Evolutionary conservation across 805 yeast genomes (phyloP), one percentile per base, ranked within the genome.

Genomic region (Komagataella ulmi): DNA sequence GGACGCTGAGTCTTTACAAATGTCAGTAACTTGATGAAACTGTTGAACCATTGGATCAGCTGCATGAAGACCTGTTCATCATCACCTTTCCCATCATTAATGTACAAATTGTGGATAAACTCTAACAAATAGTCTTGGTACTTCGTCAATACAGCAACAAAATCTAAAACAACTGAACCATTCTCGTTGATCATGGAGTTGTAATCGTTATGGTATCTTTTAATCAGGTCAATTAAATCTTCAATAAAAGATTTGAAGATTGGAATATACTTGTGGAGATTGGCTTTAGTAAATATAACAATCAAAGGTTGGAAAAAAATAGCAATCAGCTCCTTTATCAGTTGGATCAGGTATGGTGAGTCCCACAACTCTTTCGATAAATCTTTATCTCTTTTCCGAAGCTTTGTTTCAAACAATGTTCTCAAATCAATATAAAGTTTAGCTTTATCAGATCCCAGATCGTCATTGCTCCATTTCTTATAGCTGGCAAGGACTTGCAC

Each of bases 21-120:
- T 52, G 86, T 75, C 50, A 90, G 67, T 55, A 87, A 79, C 10
- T 70, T 68, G 24, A 89, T 68, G 50, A 88, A 79, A 17, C 72
- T 69, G 53, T 85, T 80, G 47, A 88, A 71, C 97, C 97, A 91
- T 5, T 65, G 65, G 47, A 88, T 74, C 50, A 93, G 67, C 3
- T 81, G 80, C 50, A 81, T 79, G 66, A 91, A 91, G 4, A 91
- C 67, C 3, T 62, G 54, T 3, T 59, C 64, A n/a, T 56, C 54
- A 6, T 56, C n/a, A 21, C 52, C 48, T 12, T 77, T 77, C 44
- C 79, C 71, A 61, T 91, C 98, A 56, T 85, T 80, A n/a, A 74
- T 55, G 64, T 90, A 89, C n/a, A 89, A 77, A 51, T 85, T 81
- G 61, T 88, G 91, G 53, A 91, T 73, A 60, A 91, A 93, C 51